Evolutionary conservation across 2,329 filamentous ascomycete genomes (phyloP).

Genomic region (Cryphonectria naterciae): DNA sequence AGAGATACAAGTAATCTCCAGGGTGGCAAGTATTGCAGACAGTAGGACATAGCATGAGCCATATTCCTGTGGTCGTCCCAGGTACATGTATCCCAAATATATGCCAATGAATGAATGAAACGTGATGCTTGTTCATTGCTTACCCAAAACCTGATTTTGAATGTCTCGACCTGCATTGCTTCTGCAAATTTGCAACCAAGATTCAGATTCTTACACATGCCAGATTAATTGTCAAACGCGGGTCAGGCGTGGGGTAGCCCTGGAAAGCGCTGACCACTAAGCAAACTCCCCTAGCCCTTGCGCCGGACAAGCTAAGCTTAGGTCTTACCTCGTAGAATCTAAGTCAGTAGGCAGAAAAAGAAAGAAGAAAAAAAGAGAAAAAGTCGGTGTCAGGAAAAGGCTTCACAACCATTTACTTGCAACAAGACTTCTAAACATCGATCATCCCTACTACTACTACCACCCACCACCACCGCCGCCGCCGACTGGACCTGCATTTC

Average conservation of each 20-base stretch:
- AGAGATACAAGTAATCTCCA: neutral
- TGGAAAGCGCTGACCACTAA: neutral
- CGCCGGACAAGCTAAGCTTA: neutral
- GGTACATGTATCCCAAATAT: neutral
- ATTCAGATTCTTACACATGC: slow-evolving; percentile 4
- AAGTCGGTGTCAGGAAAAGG: neutral
- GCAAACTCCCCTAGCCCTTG: neutral
- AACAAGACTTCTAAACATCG: slow-evolving; percentile 8
- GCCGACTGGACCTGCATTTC: slow-evolving; percentile 12
- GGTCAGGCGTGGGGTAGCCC: slow-evolving; percentile 10
- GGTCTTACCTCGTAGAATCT: neutral
- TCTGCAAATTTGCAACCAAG: neutral
- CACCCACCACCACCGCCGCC: neutral
- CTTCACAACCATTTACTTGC: neutral
- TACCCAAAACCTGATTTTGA: neutral
- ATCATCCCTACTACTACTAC: slow-evolving; percentile 13
- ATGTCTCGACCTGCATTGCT: neutral
- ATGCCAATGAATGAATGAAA: neutral
- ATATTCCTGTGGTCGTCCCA: neutral
- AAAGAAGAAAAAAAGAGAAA: neutral
- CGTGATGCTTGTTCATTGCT: neutral
- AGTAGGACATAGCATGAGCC: neutral
- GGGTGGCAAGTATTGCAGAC: neutral
- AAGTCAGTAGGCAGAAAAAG: neutral
- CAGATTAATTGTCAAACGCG: slow-evolving; percentile 6